These are phyloP conservation scores for Claviceps sorghi DNA, from an alignment of 2,329 filamentous ascomycete species.

Conservation along the genomic window DNA sequence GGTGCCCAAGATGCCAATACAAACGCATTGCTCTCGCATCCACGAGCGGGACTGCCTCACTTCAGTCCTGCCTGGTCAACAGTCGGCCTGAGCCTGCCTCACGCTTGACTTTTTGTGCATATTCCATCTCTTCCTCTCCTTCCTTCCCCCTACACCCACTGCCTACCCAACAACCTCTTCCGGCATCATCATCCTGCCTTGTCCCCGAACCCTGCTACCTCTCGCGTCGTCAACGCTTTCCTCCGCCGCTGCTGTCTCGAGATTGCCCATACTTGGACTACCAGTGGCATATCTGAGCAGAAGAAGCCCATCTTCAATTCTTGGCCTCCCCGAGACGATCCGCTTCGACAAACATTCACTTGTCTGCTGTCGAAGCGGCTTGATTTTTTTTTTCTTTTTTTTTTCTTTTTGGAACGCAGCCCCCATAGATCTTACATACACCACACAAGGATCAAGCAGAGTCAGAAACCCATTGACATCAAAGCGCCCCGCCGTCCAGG, in stretches of 20 bases:
- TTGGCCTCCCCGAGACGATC: neutral
- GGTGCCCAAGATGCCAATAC: neutral
- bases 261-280: slow-evolving; percentile 5
- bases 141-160: neutral
- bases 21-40: neutral
- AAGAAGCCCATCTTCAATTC: slow-evolving; percentile 1
- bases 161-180: neutral
- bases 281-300: neutral
- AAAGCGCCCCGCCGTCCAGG: neutral
- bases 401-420: slow-evolving; percentile 8
- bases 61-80: neutral
- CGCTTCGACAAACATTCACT: slow-evolving; percentile 12
- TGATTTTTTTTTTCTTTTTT: neutral
- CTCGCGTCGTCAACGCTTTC: neutral
- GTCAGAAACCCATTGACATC: slow-evolving; percentile 5
- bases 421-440: slow-evolving; percentile 10
- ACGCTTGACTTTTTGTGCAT: neutral
- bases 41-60: neutral
- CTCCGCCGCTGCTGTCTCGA: neutral
- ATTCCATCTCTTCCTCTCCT: neutral
- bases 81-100: neutral
- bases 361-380: slow-evolving; percentile 4
- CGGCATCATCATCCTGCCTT: neutral
- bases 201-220: neutral
- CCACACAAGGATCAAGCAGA: slow-evolving; percentile 7